Conservation (phyloP, 1,284 basidiomycete species). For the Microbotryum silenes-acaulis region DNA sequence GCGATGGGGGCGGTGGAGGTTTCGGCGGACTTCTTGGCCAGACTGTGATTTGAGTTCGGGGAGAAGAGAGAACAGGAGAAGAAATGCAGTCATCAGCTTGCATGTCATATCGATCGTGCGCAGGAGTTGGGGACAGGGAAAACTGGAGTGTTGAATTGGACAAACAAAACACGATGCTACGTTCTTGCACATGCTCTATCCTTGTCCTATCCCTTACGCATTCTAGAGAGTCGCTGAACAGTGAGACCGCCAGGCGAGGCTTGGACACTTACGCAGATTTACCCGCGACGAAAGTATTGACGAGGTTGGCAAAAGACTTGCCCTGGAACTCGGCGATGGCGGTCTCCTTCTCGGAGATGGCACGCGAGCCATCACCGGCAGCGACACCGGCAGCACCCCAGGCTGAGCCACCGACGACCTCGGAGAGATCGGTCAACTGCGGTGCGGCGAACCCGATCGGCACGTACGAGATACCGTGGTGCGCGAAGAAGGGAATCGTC, state of each 20-base stretch:
- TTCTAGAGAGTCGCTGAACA: neutral
- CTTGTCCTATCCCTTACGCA: neutral
- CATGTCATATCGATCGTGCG: neutral
- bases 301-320: slow-evolving; percentile 50
- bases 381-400: slow-evolving; percentile 61
- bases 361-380: slow-evolving; percentile 54
- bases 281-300: slow-evolving; percentile 43
- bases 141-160: neutral
- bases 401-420: slow-evolving; percentile 50
- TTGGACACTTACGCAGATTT: slow-evolving; percentile 20
- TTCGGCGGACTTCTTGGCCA: slow-evolving; percentile 9
- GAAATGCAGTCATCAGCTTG: neutral
- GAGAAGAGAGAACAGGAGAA: neutral
- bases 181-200: neutral
- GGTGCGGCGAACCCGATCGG: slow-evolving; percentile 48
- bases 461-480: slow-evolving; percentile 60
- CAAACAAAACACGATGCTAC: neutral
- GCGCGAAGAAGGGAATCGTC: slow-evolving; percentile 62
- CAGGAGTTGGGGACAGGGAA: neutral
- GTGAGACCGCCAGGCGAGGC: neutral
- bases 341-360: slow-evolving; percentile 57
- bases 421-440: slow-evolving; percentile 55
- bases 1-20: slow-evolving; percentile 4
- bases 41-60: neutral
- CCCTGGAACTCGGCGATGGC: slow-evolving; percentile 56